Evolutionary conservation across 805 yeast species (phyloP), one percentile per base, ranked within the genome.

Genomic region (Starmera quercuum): DNA sequence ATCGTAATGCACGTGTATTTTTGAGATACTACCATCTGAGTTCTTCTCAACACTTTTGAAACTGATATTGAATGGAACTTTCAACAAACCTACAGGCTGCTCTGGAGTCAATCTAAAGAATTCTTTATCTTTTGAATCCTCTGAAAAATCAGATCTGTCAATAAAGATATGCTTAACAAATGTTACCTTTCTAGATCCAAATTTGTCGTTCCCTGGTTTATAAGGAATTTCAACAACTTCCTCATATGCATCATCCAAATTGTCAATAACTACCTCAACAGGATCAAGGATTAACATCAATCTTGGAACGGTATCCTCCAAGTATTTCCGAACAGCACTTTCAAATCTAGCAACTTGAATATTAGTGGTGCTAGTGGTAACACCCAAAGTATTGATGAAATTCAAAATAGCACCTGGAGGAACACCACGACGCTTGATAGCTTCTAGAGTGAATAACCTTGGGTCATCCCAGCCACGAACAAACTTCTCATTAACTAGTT

Each of bases 381-480:
- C 98, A 53, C 99, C 99, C 47, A 92, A 72, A 30, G 96, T 90
- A 58, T 88, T 85, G 53, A 92, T 83, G 58, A 92, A 92, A 21
- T 87, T 74, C 55, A 92, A 70, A 56, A 92, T 85, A 20, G 97
- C 97, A 29, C 97, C 97, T 10, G 99, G 98, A 46, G 99, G 99
- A 7, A 92, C 80, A 66, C 99, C 99, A 56, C 99, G 84, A 58
- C 99, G 83, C 56, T 86, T 81, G 40, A 92, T 77, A 33, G 92
- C 95, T 48, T 87, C 98, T 49, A 92, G 72, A 5, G 99, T 92
- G 61, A 78, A 92, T 56, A 92, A 70, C 54, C 99, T 75, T 50
- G 99, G 98, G 61, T 92, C 99, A 60, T 92, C 94, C 99, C 99
- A 92, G 30, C 86, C 96, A 58, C 95, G 77, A 17, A 92, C 99